phyloP scores from a whole-genome alignment of 495 filamentous ascomycete genomes.

The Ascobolus immersus region DNA sequence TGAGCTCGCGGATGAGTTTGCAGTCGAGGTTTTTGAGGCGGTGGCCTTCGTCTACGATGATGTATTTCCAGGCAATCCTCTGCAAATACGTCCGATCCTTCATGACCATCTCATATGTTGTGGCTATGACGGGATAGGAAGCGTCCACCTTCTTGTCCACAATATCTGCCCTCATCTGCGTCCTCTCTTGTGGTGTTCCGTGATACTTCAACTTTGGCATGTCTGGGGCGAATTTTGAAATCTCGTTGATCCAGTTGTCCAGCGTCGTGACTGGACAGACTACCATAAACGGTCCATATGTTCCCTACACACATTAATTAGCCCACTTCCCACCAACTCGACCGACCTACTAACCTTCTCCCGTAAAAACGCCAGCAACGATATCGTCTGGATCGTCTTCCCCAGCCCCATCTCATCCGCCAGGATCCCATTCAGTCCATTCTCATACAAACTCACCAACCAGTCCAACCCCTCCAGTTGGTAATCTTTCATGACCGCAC shows the following conservation, averaged over 20 bases:
- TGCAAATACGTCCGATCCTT: constrained; percentile 57
- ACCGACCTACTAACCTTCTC: too few relatives aligned
- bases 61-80: constrained; percentile 80
- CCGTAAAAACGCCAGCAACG: constrained; percentile 65
- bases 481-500: constrained; percentile 79
- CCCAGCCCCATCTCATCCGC: constrained; percentile 96
- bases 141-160: constrained; percentile 32
- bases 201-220: constrained; percentile 82
- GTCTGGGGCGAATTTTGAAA: constrained; percentile 56
- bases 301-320: too few relatives aligned
- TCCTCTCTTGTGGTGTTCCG: constrained; percentile 47
- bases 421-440: constrained; percentile 80
- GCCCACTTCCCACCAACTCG: too few relatives aligned
- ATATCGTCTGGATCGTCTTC: constrained; percentile 87
- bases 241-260: constrained; percentile 93
- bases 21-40: constrained; percentile 94
- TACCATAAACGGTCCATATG: constrained; percentile 72
- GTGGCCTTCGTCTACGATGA: constrained; percentile 95
- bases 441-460: constrained; percentile 67
- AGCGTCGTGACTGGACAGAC: constrained; percentile 74
- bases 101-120: constrained; percentile 86
- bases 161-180: constrained; percentile 36
- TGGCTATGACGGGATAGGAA: constrained; percentile 75
- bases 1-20: constrained; percentile 63
- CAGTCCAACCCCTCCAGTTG: constrained; percentile 86